Evolutionary conservation across 169 alveolate species (phyloP), one percentile per base, ranked within the genome.

Genomic region (Plasmodium sp.): DNA sequence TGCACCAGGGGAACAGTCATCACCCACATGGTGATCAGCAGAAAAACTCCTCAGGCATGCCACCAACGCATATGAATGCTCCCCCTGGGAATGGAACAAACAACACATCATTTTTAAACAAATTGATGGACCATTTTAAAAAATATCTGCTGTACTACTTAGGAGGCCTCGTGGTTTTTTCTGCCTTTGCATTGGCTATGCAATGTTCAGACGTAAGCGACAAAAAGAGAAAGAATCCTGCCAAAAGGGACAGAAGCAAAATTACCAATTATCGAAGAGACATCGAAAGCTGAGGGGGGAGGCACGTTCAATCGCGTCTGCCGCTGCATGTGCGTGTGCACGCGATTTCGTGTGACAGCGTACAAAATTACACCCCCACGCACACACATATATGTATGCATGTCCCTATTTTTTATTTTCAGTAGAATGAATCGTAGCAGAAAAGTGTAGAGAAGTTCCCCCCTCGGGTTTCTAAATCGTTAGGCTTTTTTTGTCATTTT

Each of bases 141-240:
- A 79, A 80, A 9, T 81, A 90, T 33, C 12, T 90, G 22, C n/a
- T 33, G 7, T 90, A 90, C 51, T 90, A 90, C 79, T 5, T 80
- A 79, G 39, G 72, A 79, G 90, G 86, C 33, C 12, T 81, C 41
- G 74, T 67, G 16, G 39, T 90, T 62, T 90, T 90, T 58, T 90
- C 74, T 81, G 48, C 48, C 34, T 81, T 90, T 58, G 75, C 83
- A 90, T 80, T 90, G 91, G 36, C 73, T 31, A 79, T 90, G 75
- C 94, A 72, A 71, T 62, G 41, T 79, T 90, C 94, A 48, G 83
- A 80, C 73, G 94, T 80, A 90, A 80, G 94, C 22, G 58, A 90
- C 72, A 51, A 90, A 45, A 41, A 80, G 72, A 79, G 51, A 79
- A 90, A 80, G 54, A 90, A 80, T 43, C 18, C 56, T 62, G 39